These are phyloP conservation scores for Xylaria sp. DNA, from an alignment of 2,329 filamentous ascomycete genomes.

Conservation along the genomic window DNA sequence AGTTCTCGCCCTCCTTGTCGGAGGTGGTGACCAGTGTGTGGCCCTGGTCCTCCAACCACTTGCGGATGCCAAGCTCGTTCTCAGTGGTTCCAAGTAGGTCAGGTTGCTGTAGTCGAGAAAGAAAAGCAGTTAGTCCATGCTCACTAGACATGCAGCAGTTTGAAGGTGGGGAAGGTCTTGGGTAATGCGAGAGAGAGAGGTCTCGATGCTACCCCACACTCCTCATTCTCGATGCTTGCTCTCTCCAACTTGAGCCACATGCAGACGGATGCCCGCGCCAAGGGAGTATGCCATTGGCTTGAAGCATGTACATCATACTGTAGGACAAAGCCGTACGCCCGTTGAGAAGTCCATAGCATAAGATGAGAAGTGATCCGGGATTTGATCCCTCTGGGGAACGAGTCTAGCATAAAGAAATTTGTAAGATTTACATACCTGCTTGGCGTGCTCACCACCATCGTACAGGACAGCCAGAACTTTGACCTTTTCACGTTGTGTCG, in stretches of 20 bases:
- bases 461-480: conserved; percentile 95
- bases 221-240: conserved; percentile 12
- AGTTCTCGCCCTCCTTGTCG: conserved; percentile 94
- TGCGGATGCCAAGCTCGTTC: conserved; percentile 96
- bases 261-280: conserved; percentile 13
- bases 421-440: conserved; percentile 65
- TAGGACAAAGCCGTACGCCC: conserved; percentile 7
- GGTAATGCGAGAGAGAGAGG: conserved; percentile 25
- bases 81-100: conserved; percentile 92
- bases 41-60: conserved; percentile 97
- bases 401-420: conserved; percentile 4
- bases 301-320: neutral
- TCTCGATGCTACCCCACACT: conserved; percentile 31
- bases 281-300: conserved; percentile 23
- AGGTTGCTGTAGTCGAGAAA: conserved; percentile 61
- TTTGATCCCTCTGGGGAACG: neutral
- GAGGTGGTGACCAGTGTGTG: conserved; percentile 97
- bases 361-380: conserved; percentile 1
- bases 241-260: conserved; percentile 21
- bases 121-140: conserved; percentile 31
- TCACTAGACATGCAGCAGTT: neutral
- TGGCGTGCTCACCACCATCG: conserved; percentile 87
- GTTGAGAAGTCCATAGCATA: neutral
- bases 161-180: conserved; percentile 3
- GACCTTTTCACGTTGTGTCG: conserved; percentile 68